These are phyloP conservation scores for Tarenaya hassleriana DNA, from an alignment of 345 rosid species.

Conservation along the genomic window DNA sequence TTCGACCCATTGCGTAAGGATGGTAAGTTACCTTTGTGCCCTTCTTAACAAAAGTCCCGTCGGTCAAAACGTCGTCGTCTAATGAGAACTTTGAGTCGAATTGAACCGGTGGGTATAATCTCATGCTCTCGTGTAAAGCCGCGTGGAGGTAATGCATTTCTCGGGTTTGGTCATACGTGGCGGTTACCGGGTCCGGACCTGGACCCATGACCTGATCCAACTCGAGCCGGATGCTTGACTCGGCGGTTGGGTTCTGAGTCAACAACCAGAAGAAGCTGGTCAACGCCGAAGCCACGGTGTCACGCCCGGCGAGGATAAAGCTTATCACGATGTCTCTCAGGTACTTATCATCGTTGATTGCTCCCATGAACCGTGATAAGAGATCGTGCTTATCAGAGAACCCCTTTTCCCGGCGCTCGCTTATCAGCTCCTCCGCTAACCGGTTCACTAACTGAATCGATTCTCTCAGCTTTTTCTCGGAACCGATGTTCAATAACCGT, in stretches of 20 bases:
- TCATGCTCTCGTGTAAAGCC: conserved; percentile 39
- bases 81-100: conserved; percentile 49
- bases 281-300: conserved; percentile 50
- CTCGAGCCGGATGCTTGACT: conserved; percentile 27
- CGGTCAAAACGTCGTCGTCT: conserved; percentile 40
- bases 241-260: conserved; percentile 35
- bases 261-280: conserved; percentile 47
- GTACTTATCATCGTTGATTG: conserved; percentile 35
- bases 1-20: conserved; percentile 61
- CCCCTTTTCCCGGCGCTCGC: conserved; percentile 36
- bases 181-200: conserved; percentile 23
- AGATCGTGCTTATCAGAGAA: conserved; percentile 42
- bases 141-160: conserved; percentile 45
- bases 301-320: conserved; percentile 44
- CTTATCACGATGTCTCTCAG: conserved; percentile 64
- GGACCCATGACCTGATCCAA: conserved; percentile 27
- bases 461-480: conserved; percentile 48
- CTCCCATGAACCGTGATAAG: conserved; percentile 56
- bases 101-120: conserved; percentile 54
- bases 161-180: conserved; percentile 32
- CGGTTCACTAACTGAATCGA: conserved; percentile 37
- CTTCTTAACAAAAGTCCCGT: conserved; percentile 24
- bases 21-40: conserved; percentile 55
- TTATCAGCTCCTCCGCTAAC: conserved; percentile 48
- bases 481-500: conserved; percentile 52